These are phyloP conservation scores for Cercophora sp. DNA, from an alignment of 495 filamentous ascomycete genomes.

Conservation along the genomic window DNA sequence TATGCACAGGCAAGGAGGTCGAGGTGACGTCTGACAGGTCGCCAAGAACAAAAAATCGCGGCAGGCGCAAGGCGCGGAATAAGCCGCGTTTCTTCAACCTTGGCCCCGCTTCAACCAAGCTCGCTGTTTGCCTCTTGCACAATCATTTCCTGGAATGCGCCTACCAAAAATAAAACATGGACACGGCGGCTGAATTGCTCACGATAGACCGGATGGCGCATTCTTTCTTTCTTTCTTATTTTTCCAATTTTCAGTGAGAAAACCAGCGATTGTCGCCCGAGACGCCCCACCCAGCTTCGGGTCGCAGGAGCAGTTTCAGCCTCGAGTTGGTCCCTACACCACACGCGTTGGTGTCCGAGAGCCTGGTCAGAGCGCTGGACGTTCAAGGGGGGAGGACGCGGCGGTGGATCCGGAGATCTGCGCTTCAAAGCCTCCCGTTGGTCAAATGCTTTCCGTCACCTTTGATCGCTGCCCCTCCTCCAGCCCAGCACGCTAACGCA, in stretches of 20 bases:
- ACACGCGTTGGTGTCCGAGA: conserved; percentile 3
- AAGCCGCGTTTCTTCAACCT: no score
- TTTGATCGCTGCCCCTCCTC: no score
- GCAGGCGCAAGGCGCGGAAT: no score
- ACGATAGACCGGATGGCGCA: no score
- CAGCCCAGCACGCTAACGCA: no score
- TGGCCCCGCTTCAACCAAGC: no score
- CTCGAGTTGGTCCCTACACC: conserved; percentile 18
- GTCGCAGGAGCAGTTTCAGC: conserved; percentile 16
- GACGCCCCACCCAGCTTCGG: conserved; percentile 9
- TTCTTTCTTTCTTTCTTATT: conserved; percentile 3
- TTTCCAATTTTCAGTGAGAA: not conserved
- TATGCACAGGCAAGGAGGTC: conserved; percentile 8
- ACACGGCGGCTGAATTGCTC: no score
- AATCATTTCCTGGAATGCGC: no score
- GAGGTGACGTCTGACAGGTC: not conserved
- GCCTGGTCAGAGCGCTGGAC: conserved; percentile 5
- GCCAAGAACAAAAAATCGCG: no score
- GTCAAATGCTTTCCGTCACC: no score
- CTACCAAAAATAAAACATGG: no score
- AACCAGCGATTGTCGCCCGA: conserved; percentile 5
- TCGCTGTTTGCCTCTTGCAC: no score
- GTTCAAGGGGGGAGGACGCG: not conserved
- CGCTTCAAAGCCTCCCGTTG: not conserved
- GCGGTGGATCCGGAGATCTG: conserved; percentile 4